Base-by-base conservation (phyloP, 116 monocot species). In the Dioscorea cayenensis region DNA sequence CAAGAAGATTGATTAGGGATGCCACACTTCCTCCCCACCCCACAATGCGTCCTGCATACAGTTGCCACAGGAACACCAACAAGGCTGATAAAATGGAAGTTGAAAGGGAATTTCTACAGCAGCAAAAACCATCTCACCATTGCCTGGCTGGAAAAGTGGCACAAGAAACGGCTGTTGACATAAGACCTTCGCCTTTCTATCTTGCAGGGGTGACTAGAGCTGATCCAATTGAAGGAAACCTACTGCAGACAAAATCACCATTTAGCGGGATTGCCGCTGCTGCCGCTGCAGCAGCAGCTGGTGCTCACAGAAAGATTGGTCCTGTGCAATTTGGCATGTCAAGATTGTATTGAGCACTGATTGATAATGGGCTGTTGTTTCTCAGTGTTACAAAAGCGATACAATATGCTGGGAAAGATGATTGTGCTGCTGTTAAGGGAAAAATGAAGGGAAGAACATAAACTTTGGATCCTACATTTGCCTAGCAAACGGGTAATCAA, bases 321-420 rank as follows among this genome's bases (percentile, higher is more conserved):
- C 52, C 82, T 12, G 67, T 84, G 29, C 89, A 83, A 27, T 82
- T 84, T 63, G 89, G 86, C 66, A 77, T 86, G 71, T 78, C 88
- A 0, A 80, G 80, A 36, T 84, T 90, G 91, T 94, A 87, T 65
- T 94, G 82, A 62, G 28, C n/a, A 55, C 55, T 14, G 55, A 43
- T 43, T 10, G 43, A 43, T 43, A 43, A 43, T 43, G 43, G 43
- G 43, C 43, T 43, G 43, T 32, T 43, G 43, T 10, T 12, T 10
- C 43, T 43, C 43, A 32, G 32, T 32, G 32, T 32, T 32, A 32
- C 2, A 32, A 32, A 32, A 32, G 32, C 32, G 32, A 2, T 32
- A 43, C 43, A 1, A 43, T 12, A 43, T 43, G 43, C 43, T 0
- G 7, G 43, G 43, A 32, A 43, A 43, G 43, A 43, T 43, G 12